Conservation (phyloP, 176 grass and related monocot species). For the Ampelocalamus luodianensis region DNA sequence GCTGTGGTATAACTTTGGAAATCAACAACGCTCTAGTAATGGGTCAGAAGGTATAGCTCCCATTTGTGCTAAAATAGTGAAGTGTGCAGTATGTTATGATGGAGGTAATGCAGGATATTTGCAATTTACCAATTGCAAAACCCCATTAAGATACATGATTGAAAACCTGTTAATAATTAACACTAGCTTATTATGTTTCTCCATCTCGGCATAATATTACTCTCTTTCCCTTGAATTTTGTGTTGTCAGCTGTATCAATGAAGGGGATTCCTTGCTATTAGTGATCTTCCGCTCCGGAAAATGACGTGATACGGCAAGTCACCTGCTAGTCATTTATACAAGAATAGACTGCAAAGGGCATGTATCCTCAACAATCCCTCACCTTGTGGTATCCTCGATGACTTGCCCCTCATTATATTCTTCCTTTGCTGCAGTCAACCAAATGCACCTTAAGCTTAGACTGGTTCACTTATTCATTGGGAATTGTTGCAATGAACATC, state of each 20-base stretch:
- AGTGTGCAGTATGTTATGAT: neutral
- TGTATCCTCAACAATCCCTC: neutral
- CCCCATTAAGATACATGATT: neutral
- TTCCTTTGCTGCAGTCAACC: neutral
- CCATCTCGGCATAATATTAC: too few relatives aligned
- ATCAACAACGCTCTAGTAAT: neutral
- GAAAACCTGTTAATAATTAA: too few relatives aligned
- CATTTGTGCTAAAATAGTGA: neutral
- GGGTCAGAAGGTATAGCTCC: neutral
- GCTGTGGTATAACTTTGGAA: neutral
- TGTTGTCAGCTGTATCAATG: too few relatives aligned
- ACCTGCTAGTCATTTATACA: too few relatives aligned
- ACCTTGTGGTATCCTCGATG: neutral
- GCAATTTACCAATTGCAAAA: neutral
- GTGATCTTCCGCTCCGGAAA: too few relatives aligned
- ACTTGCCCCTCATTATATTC: neutral
- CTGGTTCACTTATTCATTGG: neutral
- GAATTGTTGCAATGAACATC: neutral
- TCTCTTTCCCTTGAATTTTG: too few relatives aligned
- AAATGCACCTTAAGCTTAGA: neutral
- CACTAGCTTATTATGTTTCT: too few relatives aligned
- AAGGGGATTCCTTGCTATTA: too few relatives aligned
- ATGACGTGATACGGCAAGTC: too few relatives aligned
- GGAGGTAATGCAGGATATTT: neutral
- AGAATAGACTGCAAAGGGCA: neutral